Conservation (phyloP, 2,329 filamentous ascomycete genomes). For the Hymenoscyphus fructigenus region DNA sequence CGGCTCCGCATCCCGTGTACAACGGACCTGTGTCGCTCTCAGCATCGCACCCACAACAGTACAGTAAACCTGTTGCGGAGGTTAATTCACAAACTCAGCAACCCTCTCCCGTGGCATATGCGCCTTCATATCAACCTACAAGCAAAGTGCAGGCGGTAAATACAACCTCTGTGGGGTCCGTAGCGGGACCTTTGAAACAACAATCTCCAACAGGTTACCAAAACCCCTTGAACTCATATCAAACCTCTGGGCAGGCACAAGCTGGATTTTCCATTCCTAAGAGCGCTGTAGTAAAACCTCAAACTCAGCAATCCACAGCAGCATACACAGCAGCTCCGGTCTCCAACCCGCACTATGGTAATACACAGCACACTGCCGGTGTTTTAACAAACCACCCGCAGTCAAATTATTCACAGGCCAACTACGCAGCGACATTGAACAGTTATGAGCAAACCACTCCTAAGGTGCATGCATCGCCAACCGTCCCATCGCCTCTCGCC, state of each 20-base stretch:
- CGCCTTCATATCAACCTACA: not conserved
- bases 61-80: slow-evolving; percentile 5
- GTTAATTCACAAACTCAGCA: not conserved
- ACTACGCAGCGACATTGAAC: not conserved
- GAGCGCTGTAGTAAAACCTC: slow-evolving; percentile 1
- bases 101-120: not conserved
- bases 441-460: not conserved
- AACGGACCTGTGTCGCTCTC: slow-evolving; percentile 5
- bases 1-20: slow-evolving; percentile 1
- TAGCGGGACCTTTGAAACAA: not conserved
- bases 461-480: not conserved
- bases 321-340: not conserved
- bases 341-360: not conserved
- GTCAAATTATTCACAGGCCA: not conserved
- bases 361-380: not conserved
- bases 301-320: not conserved
- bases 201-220: not conserved
- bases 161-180: not conserved
- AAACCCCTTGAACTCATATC: not conserved
- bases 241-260: not conserved
- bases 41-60: slow-evolving; percentile 14
- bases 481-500: not conserved
- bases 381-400: not conserved
- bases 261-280: not conserved
- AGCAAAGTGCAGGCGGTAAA: not conserved